phyloP scores from a whole-genome alignment of 2,329 filamentous ascomycete species.

The Dothiorella sarmentorum region DNA sequence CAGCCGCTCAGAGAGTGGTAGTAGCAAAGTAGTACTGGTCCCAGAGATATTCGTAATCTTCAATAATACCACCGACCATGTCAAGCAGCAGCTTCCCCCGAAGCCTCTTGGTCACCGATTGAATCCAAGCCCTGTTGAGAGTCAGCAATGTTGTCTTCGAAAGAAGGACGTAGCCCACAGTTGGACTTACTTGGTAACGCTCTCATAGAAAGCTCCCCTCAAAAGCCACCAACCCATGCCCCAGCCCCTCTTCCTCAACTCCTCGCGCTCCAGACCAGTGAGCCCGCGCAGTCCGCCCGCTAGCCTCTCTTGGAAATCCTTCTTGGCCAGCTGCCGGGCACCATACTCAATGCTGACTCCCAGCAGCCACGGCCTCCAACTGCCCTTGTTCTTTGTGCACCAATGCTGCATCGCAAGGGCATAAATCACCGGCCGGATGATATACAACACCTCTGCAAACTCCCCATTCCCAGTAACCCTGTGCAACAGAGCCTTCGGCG shows the following conservation, averaged over 20 bases:
- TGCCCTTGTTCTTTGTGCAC: constrained; percentile 63
- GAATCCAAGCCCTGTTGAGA: constrained; percentile 53
- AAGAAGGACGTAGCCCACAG: background rate
- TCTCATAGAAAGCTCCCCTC: constrained; percentile 96
- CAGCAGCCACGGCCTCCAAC: constrained; percentile 89
- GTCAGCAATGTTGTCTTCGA: constrained; percentile 23
- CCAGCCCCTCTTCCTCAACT: constrained; percentile 85
- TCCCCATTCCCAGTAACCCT: constrained; percentile 70
- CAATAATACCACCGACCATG: constrained; percentile 78
- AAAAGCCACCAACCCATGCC: constrained; percentile 93
- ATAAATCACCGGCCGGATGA: constrained; percentile 83
- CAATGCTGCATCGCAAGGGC: constrained; percentile 75
- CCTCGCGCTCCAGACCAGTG: constrained; percentile 83
- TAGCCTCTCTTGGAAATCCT: constrained; percentile 58
- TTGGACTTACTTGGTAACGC: constrained; percentile 64
- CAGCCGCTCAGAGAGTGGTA: constrained; percentile 47
- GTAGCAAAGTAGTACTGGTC: constrained; percentile 92
- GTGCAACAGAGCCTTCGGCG: constrained; percentile 81
- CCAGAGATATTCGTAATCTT: constrained; percentile 98
- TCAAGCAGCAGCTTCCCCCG: constrained; percentile 71
- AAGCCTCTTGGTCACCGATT: constrained; percentile 68
- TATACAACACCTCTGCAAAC: constrained; percentile 85
- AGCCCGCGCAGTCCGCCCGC: constrained; percentile 71
- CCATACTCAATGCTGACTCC: constrained; percentile 83
- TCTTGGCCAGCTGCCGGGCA: constrained; percentile 77